Evolutionary conservation across 2,329 filamentous ascomycete species (phyloP).

Genomic region (Ploettnerulaceae sp.): DNA sequence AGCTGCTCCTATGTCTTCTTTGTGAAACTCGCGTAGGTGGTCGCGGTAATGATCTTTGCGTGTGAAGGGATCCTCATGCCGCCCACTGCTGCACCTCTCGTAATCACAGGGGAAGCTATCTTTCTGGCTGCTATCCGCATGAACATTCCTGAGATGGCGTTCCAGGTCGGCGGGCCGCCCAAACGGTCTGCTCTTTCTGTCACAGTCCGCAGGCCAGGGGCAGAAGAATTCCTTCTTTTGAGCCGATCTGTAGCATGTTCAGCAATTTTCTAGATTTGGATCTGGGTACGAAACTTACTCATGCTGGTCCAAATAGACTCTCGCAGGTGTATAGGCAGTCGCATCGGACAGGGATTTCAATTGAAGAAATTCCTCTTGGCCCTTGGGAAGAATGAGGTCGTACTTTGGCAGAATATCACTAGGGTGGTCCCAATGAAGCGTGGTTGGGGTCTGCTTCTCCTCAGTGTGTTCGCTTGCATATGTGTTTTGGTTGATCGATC

Average conservation of each 20-base stretch:
- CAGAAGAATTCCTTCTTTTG: constrained; percentile 20
- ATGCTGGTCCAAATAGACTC: constrained; percentile 21
- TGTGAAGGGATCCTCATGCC: constrained; percentile 37
- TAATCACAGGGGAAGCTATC: constrained; percentile 34
- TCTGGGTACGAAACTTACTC: constrained; percentile 4
- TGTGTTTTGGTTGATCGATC: neutral
- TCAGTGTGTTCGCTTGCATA: neutral
- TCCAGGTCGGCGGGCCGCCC: constrained; percentile 36
- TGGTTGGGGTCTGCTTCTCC: constrained; percentile 15
- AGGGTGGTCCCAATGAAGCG: constrained; percentile 16
- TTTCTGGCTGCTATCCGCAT: constrained; percentile 24
- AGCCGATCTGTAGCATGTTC: constrained; percentile 8
- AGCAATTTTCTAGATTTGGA: neutral
- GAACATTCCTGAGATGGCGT: constrained; percentile 35
- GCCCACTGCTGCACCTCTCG: constrained; percentile 25
- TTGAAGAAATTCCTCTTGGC: constrained; percentile 14
- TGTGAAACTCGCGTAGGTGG: constrained; percentile 45
- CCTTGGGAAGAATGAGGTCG: constrained; percentile 21
- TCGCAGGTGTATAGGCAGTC: constrained; percentile 11
- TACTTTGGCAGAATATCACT: constrained; percentile 18
- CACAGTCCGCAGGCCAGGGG: constrained; percentile 22
- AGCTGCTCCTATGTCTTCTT: constrained; percentile 34
- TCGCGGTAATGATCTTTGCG: constrained; percentile 45
- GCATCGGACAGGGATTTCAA: constrained; percentile 13
- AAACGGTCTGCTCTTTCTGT: constrained; percentile 22